Percentiles rank a stretch among this genome's conserved stretches.
These are phyloP conservation scores for Gliomastix tumulicola DNA, from an alignment of 2,329 filamentous ascomycete species.

Conservation along the genomic window DNA sequence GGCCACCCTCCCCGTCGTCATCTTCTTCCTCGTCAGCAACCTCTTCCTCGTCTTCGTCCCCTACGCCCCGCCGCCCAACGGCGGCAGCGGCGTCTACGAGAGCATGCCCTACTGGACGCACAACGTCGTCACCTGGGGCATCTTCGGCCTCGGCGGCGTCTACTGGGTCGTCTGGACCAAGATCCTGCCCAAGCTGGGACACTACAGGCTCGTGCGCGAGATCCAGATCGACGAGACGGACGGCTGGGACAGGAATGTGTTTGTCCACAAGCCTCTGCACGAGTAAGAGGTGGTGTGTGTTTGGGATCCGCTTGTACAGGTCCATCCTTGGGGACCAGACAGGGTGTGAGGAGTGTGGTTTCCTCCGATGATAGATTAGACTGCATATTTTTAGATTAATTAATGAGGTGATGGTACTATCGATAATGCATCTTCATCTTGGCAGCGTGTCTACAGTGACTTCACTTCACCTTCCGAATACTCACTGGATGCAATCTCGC, in stretches of 20 bases:
- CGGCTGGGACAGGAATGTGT: constrained; percentile 55
- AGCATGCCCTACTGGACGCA: constrained; percentile 50
- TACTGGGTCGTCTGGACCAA: constrained; percentile 52
- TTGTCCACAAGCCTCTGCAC: constrained; percentile 32
- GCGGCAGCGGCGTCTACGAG: constrained; percentile 46
- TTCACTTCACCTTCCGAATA: too few relatives aligned
- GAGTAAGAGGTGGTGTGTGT: constrained; percentile 2
- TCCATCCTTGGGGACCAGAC: neutral
- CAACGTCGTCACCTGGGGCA: constrained; percentile 48
- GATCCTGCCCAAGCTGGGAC: constrained; percentile 41
- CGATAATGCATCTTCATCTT: too few relatives aligned
- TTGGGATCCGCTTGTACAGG: too few relatives aligned
- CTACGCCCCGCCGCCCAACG: constrained; percentile 45
- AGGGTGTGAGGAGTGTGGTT: neutral
- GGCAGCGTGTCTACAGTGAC: too few relatives aligned
- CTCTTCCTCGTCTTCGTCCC: constrained; percentile 54
- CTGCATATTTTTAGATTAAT: too few relatives aligned
- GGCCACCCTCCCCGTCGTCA: constrained; percentile 43
- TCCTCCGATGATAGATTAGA: too few relatives aligned
- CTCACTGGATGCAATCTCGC: too few relatives aligned
- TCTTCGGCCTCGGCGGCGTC: constrained; percentile 42
- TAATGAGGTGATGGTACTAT: too few relatives aligned
- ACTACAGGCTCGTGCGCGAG: constrained; percentile 50
- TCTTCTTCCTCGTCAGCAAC: constrained; percentile 56
- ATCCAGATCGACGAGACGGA: constrained; percentile 47